Conservation (phyloP, 2,329 filamentous ascomycete species). For the Epichloe sp. region DNA sequence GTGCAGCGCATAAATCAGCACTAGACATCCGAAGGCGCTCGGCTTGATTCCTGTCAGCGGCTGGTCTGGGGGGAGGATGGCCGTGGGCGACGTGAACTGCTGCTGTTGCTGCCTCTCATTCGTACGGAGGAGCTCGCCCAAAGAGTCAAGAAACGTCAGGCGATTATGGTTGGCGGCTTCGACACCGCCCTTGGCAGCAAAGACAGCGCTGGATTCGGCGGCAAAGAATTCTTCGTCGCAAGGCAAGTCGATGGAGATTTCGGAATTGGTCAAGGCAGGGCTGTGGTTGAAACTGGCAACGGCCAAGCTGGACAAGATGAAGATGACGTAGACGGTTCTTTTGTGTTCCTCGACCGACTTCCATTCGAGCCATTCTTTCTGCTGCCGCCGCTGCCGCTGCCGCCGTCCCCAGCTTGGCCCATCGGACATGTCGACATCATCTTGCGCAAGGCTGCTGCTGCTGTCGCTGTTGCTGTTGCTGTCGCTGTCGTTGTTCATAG, state of each 20-base stretch:
- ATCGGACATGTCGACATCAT: slow-evolving; percentile 44
- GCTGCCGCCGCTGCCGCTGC: slow-evolving; percentile 34
- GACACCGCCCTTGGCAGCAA: slow-evolving; percentile 63
- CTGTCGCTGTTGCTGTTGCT: too few relatives aligned
- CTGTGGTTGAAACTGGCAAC: slow-evolving; percentile 90
- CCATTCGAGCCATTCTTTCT: slow-evolving; percentile 67
- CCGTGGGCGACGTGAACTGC: not conserved
- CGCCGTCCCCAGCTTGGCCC: slow-evolving; percentile 32
- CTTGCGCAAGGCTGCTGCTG: slow-evolving; percentile 21
- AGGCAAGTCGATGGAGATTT: slow-evolving; percentile 77
- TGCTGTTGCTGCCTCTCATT: slow-evolving; percentile 46
- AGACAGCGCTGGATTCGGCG: slow-evolving; percentile 70
- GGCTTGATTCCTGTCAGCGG: slow-evolving; percentile 55
- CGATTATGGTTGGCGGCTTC: slow-evolving; percentile 55
- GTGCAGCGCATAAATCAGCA: slow-evolving; percentile 87
- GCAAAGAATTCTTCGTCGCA: slow-evolving; percentile 88
- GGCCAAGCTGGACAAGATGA: slow-evolving; percentile 79
- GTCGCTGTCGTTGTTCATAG: not conserved
- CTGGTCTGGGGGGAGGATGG: slow-evolving; percentile 23
- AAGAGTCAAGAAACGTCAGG: slow-evolving; percentile 67
- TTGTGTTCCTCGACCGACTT: slow-evolving; percentile 82
- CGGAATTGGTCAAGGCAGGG: slow-evolving; percentile 83
- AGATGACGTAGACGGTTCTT: slow-evolving; percentile 81
- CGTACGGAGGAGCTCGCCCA: slow-evolving; percentile 68
- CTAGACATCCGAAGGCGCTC: slow-evolving; percentile 82